Evolutionary conservation across 2,329 filamentous ascomycete species (phyloP).

Genomic region (Sclerotinia subarctica): DNA sequence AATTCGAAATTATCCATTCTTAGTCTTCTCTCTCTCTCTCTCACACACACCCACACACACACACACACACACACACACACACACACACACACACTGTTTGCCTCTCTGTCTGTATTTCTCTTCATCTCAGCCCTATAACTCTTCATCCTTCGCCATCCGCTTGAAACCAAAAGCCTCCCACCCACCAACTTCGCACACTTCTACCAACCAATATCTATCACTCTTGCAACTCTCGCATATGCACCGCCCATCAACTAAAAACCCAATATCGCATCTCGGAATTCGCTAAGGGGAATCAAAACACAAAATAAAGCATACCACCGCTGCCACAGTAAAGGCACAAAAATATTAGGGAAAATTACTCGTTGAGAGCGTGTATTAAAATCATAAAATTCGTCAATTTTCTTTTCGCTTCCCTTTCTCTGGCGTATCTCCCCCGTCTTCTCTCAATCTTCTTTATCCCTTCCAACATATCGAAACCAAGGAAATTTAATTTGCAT

Average conservation of each 20-base stretch:
- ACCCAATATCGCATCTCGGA: not conserved
- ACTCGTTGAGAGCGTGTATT: not conserved
- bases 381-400: constrained; percentile 19
- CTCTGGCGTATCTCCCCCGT: not conserved
- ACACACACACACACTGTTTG: too few species aligned
- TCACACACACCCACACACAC: too few species aligned
- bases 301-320: not conserved
- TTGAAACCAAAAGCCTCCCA: not conserved
- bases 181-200: not conserved
- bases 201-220: not conserved
- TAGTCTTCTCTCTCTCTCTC: not conserved
- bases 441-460: not conserved
- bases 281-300: constrained; percentile 13
- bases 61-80: too few species aligned
- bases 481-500: constrained; percentile 5
- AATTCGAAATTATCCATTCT: constrained; percentile 8
- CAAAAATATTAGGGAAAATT: constrained; percentile 8
- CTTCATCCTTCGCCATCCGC: not conserved
- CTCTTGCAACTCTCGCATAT: not conserved
- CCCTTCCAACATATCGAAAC: not conserved
- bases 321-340: not conserved
- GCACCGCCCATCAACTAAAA: not conserved
- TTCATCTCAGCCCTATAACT: too few species aligned
- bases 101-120: too few species aligned
- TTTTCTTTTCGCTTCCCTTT: not conserved